Base-by-base conservation (phyloP, 2,329 filamentous ascomycete species). In the Orbilia brochopaga region DNA sequence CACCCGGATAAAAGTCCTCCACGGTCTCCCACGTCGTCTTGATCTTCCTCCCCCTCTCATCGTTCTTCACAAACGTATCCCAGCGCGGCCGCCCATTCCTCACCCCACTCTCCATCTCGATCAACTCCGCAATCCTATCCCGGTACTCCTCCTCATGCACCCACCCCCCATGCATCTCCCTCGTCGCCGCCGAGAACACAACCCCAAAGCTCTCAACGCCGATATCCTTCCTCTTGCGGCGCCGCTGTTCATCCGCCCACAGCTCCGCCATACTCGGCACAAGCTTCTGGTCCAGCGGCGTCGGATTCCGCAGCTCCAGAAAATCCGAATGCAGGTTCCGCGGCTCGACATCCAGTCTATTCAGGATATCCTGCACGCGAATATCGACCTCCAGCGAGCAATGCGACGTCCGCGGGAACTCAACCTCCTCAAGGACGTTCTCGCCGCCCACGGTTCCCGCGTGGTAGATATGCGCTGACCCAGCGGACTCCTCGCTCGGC, bases 231-330 rank as follows among this genome's bases (percentile, higher is more conserved):
- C 85, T 85, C 53, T 85, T 83, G 79, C 90, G 93, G 32, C 92
- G 86, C 50, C 92, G 86, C 67, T 87, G 87, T 79, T 97, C 94
- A 76, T 96, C 91, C 78, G 87, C 88, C 94, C 94, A 99, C 1
- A 99, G 80, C 0, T 90, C 90, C 62, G 91, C 92, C 90, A 99
- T 93, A 74, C 94, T 99, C 77, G 91, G 88, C 3, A 99, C 92
- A 10, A 96, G 83, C 77, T 95, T 96, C 77, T 92, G 82, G 74
- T 90, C 87, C 0, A 83, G 79, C 0, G 86, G 82, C 19, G 88
- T 79, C 1, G 90, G 87, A 37, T 84, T 82, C 10, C 86, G 79
- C 11, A 86, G 84, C 78, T 97, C 94, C 21, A 88, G 81, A 75
- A 99, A 96, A 77, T 92, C 87, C 77, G 97, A 90, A 78, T 99